Evolutionary conservation across 306 rosid species (phyloP).

Genomic region (Abrus pulchellus): DNA sequence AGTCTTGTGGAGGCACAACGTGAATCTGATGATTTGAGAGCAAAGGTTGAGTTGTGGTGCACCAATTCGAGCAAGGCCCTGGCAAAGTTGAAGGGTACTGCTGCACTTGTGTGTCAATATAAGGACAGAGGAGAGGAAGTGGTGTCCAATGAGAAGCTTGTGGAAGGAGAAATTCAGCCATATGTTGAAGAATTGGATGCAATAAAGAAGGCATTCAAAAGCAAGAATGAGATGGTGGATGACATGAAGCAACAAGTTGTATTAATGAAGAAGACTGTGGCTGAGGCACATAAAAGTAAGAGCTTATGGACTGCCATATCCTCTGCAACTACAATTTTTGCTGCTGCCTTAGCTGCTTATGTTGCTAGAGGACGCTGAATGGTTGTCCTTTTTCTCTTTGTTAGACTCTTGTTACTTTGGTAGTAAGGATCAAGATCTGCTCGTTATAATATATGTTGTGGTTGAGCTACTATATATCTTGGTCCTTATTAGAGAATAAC

Average conservation of each 20-base stretch:
- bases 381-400: slow-evolving; percentile 39
- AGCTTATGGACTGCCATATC: slow-evolving; percentile 70
- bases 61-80: slow-evolving; percentile 56
- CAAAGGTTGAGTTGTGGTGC: slow-evolving; percentile 54
- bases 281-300: slow-evolving; percentile 63
- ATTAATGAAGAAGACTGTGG: slow-evolving; percentile 46
- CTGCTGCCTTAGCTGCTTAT: slow-evolving; percentile 73
- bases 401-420: slow-evolving; percentile 29
- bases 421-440: slow-evolving; percentile 45
- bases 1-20: slow-evolving; percentile 49
- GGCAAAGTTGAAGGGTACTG: slow-evolving; percentile 68
- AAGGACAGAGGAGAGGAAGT: slow-evolving; percentile 50
- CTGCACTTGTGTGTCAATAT: slow-evolving; percentile 49
- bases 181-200: slow-evolving; percentile 66
- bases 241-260: slow-evolving; percentile 67
- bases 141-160: slow-evolving; percentile 52
- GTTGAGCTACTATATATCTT: slow-evolving; percentile 27
- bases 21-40: slow-evolving; percentile 54
- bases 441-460: slow-evolving; percentile 37
- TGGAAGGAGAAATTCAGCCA: slow-evolving; percentile 56
- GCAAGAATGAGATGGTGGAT: slow-evolving; percentile 66
- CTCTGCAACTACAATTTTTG: slow-evolving; percentile 73
- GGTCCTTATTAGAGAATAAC: slow-evolving; percentile 45
- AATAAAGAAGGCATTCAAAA: slow-evolving; percentile 69
- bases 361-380: slow-evolving; percentile 72